phyloP scores from a whole-genome alignment of 768 basidiomycete species.

The Mycena indigotica region DNA sequence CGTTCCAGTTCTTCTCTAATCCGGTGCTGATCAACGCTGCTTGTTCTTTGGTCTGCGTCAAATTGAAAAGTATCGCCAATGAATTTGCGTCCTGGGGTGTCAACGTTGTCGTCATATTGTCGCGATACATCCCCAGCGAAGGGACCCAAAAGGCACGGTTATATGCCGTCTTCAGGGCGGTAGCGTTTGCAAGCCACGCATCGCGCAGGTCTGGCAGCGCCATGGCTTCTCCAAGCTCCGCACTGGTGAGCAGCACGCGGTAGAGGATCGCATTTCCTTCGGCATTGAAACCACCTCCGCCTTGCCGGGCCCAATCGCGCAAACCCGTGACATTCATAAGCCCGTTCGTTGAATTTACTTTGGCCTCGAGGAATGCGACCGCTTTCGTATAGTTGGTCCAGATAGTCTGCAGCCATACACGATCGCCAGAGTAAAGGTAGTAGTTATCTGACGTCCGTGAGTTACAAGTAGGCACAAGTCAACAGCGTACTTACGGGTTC shows the following conservation, averaged over 20 bases:
- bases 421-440: conserved; percentile 56
- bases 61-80: conserved; percentile 54
- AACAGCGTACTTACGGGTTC: conserved; percentile 40
- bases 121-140: conserved; percentile 51
- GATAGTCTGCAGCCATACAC: conserved; percentile 47
- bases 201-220: conserved; percentile 36
- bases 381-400: conserved; percentile 63
- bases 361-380: conserved; percentile 53
- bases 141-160: conserved; percentile 57
- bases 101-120: conserved; percentile 55
- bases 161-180: conserved; percentile 48
- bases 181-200: conserved; percentile 48
- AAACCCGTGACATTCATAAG: conserved; percentile 59
- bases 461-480: background rate
- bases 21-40: conserved; percentile 48
- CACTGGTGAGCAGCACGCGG: conserved; percentile 49
- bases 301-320: conserved; percentile 59
- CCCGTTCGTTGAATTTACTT: conserved; percentile 47
- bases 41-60: conserved; percentile 44
- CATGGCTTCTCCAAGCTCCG: conserved; percentile 45
- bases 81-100: conserved; percentile 62
- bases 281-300: conserved; percentile 57
- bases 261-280: conserved; percentile 60
- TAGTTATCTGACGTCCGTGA: conserved; percentile 48
- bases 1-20: conserved; percentile 53